phyloP scores from a whole-genome alignment of 73 alveolate genomes.

The Paramecium bursaria region DNA sequence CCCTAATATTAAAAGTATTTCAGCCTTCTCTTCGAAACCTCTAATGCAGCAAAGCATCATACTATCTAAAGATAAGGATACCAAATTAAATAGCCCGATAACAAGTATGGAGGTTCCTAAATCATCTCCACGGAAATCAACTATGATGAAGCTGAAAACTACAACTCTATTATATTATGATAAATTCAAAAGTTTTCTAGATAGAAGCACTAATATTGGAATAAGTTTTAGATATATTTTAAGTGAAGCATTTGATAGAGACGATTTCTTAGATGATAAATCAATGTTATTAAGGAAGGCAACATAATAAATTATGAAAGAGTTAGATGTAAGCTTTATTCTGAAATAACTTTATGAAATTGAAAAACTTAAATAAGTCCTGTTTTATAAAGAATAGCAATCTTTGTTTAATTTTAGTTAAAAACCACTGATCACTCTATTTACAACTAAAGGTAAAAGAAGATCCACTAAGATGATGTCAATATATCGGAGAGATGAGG shows the following conservation, averaged over 20 bases:
- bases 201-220: slow-evolving; percentile 3
- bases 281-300: slow-evolving; percentile 22
- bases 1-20: not conserved
- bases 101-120: slow-evolving; percentile 9
- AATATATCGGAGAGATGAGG: no score
- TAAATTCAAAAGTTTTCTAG: not conserved
- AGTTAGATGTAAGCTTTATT: no score
- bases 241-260: not conserved
- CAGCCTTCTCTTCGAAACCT: not conserved
- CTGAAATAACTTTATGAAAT: no score
- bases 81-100: not conserved
- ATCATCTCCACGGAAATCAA: not conserved
- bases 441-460: no score
- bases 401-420: no score
- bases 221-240: slow-evolving; percentile 8
- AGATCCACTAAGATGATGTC: no score
- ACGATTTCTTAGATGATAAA: not conserved
- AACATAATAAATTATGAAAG: not conserved
- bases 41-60: not conserved
- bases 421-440: no score
- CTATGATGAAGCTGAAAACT: not conserved
- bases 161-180: not conserved
- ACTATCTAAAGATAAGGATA: not conserved
- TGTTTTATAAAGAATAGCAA: no score
- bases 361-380: no score